A percentile compares a stretch with the other conserved stretches of the same genome.
These are phyloP conservation scores for Aspergillus brunneoviolaceus DNA, from an alignment of 2,329 filamentous ascomycete species.

Conservation along the genomic window DNA sequence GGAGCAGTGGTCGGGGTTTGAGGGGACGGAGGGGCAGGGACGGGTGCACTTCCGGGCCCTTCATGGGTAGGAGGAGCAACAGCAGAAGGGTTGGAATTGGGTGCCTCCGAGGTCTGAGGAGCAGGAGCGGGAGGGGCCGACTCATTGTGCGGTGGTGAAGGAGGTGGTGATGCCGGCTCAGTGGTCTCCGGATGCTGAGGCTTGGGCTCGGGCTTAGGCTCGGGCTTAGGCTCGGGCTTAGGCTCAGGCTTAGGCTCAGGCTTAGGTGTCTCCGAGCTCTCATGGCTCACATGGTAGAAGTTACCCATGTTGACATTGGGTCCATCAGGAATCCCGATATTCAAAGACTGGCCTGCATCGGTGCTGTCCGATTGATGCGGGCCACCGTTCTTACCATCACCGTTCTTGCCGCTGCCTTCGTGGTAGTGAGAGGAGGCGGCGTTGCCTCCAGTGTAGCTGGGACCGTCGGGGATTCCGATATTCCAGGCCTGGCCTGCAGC, in stretches of 20 bases:
- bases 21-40: not conserved
- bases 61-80: not conserved
- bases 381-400: not conserved
- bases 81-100: not conserved
- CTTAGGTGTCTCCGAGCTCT: constrained; percentile 13
- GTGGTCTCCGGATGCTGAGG: not conserved
- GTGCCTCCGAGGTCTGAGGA: not conserved
- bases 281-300: constrained; percentile 19
- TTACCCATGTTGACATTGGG: constrained; percentile 23
- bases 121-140: not conserved
- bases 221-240: not conserved
- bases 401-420: not conserved
- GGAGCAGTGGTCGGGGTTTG: not conserved
- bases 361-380: not conserved
- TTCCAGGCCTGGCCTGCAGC: not conserved
- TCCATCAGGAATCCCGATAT: constrained; percentile 27
- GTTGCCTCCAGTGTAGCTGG: not conserved
- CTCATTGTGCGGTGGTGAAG: not conserved
- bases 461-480: constrained; percentile 21
- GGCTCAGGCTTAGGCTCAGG: not conserved
- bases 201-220: not conserved
- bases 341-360: not conserved
- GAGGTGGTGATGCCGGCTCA: not conserved
- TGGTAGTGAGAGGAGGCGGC: not conserved
- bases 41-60: not conserved